These are phyloP conservation scores for Microcyclosporella mali DNA, from an alignment of 2,329 filamentous ascomycete genomes.

Conservation along the genomic window DNA sequence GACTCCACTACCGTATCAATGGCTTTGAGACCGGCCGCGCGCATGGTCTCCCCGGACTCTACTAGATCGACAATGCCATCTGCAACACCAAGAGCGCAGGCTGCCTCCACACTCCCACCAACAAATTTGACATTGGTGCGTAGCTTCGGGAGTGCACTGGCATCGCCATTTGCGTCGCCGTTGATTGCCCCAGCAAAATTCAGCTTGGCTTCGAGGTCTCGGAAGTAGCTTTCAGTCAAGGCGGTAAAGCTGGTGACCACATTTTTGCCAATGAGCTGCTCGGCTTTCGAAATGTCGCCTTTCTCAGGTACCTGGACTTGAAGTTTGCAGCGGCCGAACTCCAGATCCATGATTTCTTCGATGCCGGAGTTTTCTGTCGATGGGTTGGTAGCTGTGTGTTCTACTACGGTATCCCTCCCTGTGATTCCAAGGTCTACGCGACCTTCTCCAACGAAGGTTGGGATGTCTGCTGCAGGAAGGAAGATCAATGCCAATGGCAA, in stretches of 20 bases:
- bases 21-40: conserved; percentile 83
- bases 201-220: conserved; percentile 58
- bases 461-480: conserved; percentile 93
- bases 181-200: conserved; percentile 28
- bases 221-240: conserved; percentile 77
- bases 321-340: conserved; percentile 83
- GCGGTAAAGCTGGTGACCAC: conserved; percentile 93
- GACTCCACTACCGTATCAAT: conserved; percentile 90
- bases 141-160: conserved; percentile 48
- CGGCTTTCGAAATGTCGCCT: conserved; percentile 61
- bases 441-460: conserved; percentile 93
- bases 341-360: conserved; percentile 82
- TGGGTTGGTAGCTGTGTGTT: conserved; percentile 56
- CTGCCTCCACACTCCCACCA: conserved; percentile 93
- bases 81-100: conserved; percentile 89
- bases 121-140: conserved; percentile 88
- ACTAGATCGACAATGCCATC: conserved; percentile 94
- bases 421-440: conserved; percentile 92
- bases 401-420: conserved; percentile 83
- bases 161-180: conserved; percentile 30
- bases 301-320: conserved; percentile 96
- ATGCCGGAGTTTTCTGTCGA: conserved; percentile 54
- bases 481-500: conserved; percentile 92
- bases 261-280: conserved; percentile 82
- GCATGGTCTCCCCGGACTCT: conserved; percentile 99